Evolutionary conservation across 78 protist species (phyloP).

Genomic region (Capsaspora owczarzaki): DNA sequence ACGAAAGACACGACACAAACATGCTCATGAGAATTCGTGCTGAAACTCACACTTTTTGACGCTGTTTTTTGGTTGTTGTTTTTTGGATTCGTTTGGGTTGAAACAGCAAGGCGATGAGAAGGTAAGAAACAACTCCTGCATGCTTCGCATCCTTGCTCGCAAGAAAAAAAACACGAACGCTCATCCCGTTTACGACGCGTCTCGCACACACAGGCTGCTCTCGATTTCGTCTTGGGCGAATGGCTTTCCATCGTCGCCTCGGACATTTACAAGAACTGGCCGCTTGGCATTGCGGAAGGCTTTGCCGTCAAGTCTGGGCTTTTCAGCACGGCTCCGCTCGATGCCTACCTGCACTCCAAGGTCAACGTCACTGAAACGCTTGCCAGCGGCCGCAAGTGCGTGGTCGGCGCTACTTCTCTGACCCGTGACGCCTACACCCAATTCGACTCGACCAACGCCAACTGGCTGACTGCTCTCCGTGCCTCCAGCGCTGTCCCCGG

Average conservation of each 20-base stretch:
- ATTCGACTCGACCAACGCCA: no score
- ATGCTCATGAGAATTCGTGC: not conserved
- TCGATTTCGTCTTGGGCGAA: not conserved
- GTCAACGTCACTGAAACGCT: no score
- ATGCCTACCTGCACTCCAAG: not conserved
- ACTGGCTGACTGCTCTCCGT: no score
- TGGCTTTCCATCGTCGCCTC: not conserved
- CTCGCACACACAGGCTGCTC: not conserved
- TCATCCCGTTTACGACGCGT: not conserved
- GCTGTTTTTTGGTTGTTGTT: not conserved
- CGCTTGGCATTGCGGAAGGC: not conserved
- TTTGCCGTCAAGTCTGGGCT: not conserved
- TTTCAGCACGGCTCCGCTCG: not conserved
- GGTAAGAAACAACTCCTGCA: no score
- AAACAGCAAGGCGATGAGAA: not conserved
- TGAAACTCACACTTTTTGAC: not conserved
- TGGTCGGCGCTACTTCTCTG: no score
- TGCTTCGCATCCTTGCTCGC: no score
- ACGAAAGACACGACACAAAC: not conserved
- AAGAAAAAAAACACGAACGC: no score
- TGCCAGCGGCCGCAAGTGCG: no score
- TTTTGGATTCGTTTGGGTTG: not conserved
- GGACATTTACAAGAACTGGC: slow-evolving; percentile 3
- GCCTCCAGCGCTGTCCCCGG: no score
- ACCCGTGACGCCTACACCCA: no score